Conservation (phyloP, 495 filamentous ascomycete species). For the Aspergillus sparsus region DNA sequence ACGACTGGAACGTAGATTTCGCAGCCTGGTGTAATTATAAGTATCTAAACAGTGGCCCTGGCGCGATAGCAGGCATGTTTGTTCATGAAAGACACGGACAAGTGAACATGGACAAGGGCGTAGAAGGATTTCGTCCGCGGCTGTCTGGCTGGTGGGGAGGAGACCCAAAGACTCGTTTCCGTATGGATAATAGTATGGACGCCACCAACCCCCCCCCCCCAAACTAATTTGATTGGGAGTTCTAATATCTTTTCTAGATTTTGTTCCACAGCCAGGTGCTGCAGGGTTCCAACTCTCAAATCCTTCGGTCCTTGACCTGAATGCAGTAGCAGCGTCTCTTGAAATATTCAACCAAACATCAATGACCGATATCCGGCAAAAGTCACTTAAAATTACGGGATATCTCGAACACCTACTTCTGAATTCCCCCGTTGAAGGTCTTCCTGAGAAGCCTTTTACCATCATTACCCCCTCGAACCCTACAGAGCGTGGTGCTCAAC, state of each 20-base stretch:
- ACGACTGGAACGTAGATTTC: constrained; percentile 95
- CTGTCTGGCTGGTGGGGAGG: constrained; percentile 92
- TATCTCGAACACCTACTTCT: constrained; percentile 76
- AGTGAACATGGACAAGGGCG: constrained; percentile 43
- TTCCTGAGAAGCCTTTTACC: constrained; percentile 55
- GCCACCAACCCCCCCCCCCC: background rate
- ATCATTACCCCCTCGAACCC: constrained; percentile 81
- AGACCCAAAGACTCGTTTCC: constrained; percentile 73
- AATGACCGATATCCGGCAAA: constrained; percentile 68
- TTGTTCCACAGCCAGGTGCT: constrained; percentile 68
- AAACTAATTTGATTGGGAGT: background rate
- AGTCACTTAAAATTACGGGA: constrained; percentile 72
- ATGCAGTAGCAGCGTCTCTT: constrained; percentile 71
- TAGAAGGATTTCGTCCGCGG: constrained; percentile 52
- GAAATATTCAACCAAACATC: constrained; percentile 74
- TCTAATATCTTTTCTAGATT: constrained; percentile 43
- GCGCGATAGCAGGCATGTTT: constrained; percentile 82
- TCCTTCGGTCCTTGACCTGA: constrained; percentile 60
- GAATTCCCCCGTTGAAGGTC: constrained; percentile 37
- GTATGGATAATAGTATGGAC: constrained; percentile 65
- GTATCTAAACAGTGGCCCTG: constrained; percentile 91
- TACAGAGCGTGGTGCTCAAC: constrained; percentile 76
- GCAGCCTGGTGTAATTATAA: constrained; percentile 98
- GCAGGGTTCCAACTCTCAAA: constrained; percentile 65
- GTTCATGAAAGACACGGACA: constrained; percentile 75